These are phyloP conservation scores for Aspergillus tubingensis DNA, from an alignment of 2,329 filamentous ascomycete genomes.

Conservation along the genomic window DNA sequence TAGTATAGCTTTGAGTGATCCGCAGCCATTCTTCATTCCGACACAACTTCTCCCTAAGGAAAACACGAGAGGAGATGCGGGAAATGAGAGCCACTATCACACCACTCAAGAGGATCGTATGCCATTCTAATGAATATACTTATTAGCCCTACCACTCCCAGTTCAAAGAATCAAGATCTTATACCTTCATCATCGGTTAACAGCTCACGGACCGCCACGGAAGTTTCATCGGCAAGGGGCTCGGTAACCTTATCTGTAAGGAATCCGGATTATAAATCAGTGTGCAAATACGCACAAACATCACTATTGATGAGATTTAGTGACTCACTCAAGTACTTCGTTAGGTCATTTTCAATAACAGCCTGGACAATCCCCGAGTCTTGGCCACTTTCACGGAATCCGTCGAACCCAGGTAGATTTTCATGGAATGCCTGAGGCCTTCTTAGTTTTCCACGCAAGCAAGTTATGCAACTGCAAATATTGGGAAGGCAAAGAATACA, in stretches of 20 bases:
- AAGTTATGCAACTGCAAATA: accelerated
- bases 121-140: background rate
- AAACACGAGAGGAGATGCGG: conserved; percentile 13
- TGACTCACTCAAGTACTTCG: background rate
- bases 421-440: background rate
- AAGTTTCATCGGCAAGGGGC: background rate
- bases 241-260: background rate
- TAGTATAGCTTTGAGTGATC: conserved; percentile 18
- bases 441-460: background rate
- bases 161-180: background rate
- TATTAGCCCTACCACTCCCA: background rate
- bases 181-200: background rate
- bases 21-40: conserved; percentile 21
- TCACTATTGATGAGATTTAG: background rate
- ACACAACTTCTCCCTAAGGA: conserved; percentile 21
- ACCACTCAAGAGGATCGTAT: background rate
- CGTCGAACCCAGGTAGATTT: background rate
- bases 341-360: background rate
- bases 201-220: background rate
- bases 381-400: background rate
- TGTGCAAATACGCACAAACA: too few species aligned
- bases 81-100: conserved; percentile 5
- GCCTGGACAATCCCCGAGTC: background rate
- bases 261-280: background rate
- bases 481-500: background rate